Conservation (phyloP, 139 green algal genomes). For the Chlamydomonas sp. region DNA sequence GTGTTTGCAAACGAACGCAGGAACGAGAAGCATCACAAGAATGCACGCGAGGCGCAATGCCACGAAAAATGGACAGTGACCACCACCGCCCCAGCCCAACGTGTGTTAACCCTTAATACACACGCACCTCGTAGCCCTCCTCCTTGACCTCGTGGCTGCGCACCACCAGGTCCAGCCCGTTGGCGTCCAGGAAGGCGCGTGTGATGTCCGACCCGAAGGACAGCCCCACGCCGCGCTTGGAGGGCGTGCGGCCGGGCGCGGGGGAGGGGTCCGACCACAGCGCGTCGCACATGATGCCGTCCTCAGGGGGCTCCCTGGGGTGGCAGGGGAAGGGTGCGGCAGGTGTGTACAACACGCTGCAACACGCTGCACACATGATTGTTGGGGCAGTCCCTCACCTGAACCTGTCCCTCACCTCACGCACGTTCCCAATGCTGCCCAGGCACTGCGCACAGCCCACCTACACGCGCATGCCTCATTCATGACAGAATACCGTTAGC, state of each 20-base stretch:
- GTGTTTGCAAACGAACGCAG: too few relatives aligned
- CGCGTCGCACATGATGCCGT: slow-evolving; percentile 96
- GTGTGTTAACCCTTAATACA: background rate
- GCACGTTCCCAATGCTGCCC: too few relatives aligned
- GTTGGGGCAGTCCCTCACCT: too few relatives aligned
- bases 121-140: slow-evolving; percentile 86
- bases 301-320: slow-evolving; percentile 92
- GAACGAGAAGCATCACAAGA: too few relatives aligned
- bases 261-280: slow-evolving; percentile 95
- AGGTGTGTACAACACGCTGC: background rate
- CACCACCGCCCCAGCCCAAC: background rate
- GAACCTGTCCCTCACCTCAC: too few relatives aligned
- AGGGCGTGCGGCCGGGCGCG: slow-evolving; percentile 74
- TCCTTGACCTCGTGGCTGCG: slow-evolving; percentile 96
- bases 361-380: too few relatives aligned
- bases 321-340: background rate
- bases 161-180: slow-evolving; percentile 90
- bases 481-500: too few relatives aligned
- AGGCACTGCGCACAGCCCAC: too few relatives aligned
- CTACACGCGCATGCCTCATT: too few relatives aligned
- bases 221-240: slow-evolving; percentile 94
- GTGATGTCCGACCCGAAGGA: slow-evolving; percentile 63
- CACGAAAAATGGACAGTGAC: too few relatives aligned
- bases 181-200: slow-evolving; percentile 85
- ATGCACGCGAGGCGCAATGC: too few relatives aligned